These are phyloP conservation scores for Sabuloglossum arenarium DNA, from an alignment of 495 filamentous ascomycete species.

Conservation along the genomic window DNA sequence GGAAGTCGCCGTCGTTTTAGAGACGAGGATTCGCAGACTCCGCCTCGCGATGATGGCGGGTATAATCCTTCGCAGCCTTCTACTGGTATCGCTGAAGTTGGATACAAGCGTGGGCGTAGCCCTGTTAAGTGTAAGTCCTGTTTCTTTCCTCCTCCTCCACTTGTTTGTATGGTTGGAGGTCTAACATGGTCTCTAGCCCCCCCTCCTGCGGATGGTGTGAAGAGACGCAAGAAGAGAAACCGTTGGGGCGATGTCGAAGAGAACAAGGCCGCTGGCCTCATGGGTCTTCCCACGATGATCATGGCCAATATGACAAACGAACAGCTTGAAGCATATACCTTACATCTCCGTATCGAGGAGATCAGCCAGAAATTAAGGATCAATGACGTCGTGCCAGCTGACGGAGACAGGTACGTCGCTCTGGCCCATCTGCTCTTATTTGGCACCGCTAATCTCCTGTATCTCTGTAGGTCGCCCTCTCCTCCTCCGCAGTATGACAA, in stretches of 20 bases:
- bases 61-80: constrained; percentile 34
- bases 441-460: constrained; percentile 9
- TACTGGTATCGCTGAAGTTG: constrained; percentile 23
- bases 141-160: neutral
- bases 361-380: constrained; percentile 98
- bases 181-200: constrained; percentile 18
- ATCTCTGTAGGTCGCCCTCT: constrained; percentile 56
- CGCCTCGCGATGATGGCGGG: constrained; percentile 29
- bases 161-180: neutral
- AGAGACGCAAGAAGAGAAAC: constrained; percentile 88
- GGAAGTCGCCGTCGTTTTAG: constrained; percentile 73
- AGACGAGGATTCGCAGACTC: constrained; percentile 25
- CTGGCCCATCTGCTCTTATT: neutral
- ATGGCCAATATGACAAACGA: constrained; percentile 93
- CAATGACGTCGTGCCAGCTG: constrained; percentile 88
- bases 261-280: constrained; percentile 93
- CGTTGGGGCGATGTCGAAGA: constrained; percentile 91
- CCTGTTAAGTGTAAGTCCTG: constrained; percentile 34
- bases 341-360: constrained; percentile 91
- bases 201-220: constrained; percentile 42
- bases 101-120: constrained; percentile 56
- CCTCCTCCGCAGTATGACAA: constrained; percentile 96
- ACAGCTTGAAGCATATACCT: constrained; percentile 87
- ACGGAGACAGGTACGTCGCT: constrained; percentile 59
- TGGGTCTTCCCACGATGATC: constrained; percentile 93